Base-by-base conservation (phyloP, 2,329 filamentous ascomycete species). In the Aspergillus tubingensis region DNA sequence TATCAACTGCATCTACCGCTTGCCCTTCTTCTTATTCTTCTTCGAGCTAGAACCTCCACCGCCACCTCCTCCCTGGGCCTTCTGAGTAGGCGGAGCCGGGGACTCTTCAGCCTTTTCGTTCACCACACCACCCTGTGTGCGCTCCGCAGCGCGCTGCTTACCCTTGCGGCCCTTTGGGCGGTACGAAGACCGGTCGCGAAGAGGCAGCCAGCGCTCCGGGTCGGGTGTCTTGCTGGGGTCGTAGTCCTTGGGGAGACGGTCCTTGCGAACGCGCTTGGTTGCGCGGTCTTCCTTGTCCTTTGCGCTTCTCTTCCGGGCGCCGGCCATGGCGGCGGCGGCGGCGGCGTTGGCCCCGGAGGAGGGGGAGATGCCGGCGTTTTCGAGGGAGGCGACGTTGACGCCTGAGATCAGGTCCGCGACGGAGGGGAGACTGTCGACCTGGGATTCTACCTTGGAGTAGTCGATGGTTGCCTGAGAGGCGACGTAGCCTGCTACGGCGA, bases 151-250 rank as follows among this genome's bases (percentile, higher is more conserved):
- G 79, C 89, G 90, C 83, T 92, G 89, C 83, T 92, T 94, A 58
- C 91, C 91, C 83, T 96, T 96, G 81, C 90, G 92, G 5, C 92
- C 92, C 80, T 95, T 96, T 7, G 93, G 92, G 51, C 90, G 83
- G 77, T 96, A 99, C 43, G 87, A 91, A 68, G 91, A 95, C 59
- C 95, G 85, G 74, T 99, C 95, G 55, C 90, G 88, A 70, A 98
- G 82, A 11, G 95, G 94, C 62, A 99, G 79, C 95, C 95, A 99
- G 64, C 95, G 85, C 78, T 99, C 95, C 0, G 92, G 88, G 75
- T 99, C 95, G 36, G 91, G 85, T 65, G 87, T 88, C 81, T 92
- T 96, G 68, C 84, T 86, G 55, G 91, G 85, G 61, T 92, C 91
- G 59, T 77, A 80, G 58, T 82, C 77, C 70, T 81, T 82, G 8